Conservation (phyloP, 768 basidiomycete species). For the Leucosporidium creatinivorum region DNA sequence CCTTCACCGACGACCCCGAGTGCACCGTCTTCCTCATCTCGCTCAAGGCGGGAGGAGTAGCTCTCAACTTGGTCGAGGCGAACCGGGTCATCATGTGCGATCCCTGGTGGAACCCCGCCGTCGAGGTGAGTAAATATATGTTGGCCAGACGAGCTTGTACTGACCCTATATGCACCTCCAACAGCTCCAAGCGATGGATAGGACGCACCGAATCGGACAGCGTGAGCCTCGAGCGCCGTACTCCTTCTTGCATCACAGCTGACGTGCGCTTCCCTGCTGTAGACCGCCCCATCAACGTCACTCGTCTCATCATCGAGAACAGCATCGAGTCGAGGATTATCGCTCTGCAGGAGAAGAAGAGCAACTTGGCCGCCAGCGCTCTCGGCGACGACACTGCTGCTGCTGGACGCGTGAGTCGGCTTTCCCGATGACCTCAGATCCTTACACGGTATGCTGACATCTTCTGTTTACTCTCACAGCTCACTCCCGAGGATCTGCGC, state of each 20-base stretch:
- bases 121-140: conserved; percentile 51
- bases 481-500: conserved; percentile 55
- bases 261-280: conserved; percentile 37
- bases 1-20: conserved; percentile 49
- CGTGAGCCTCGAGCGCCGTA: conserved; percentile 1
- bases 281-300: conserved; percentile 84
- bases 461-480: background rate
- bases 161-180: conserved; percentile 13
- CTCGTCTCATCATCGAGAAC: conserved; percentile 93
- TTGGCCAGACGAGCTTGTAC: background rate
- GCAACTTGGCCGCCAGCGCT: conserved; percentile 26
- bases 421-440: background rate
- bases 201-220: conserved; percentile 31
- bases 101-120: conserved; percentile 94
- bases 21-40: conserved; percentile 94
- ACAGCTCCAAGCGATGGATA: conserved; percentile 38
- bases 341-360: conserved; percentile 78
- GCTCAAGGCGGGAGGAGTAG: conserved; percentile 76
- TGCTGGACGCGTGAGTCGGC: conserved; percentile 69
- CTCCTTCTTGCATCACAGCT: background rate
- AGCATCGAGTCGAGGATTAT: conserved; percentile 86
- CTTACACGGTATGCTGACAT: too few relatives aligned
- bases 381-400: conserved; percentile 51
- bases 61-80: conserved; percentile 71
- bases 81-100: conserved; percentile 29